Conservation (phyloP, 805 yeast genomes). For the Candida patagonica region DNA sequence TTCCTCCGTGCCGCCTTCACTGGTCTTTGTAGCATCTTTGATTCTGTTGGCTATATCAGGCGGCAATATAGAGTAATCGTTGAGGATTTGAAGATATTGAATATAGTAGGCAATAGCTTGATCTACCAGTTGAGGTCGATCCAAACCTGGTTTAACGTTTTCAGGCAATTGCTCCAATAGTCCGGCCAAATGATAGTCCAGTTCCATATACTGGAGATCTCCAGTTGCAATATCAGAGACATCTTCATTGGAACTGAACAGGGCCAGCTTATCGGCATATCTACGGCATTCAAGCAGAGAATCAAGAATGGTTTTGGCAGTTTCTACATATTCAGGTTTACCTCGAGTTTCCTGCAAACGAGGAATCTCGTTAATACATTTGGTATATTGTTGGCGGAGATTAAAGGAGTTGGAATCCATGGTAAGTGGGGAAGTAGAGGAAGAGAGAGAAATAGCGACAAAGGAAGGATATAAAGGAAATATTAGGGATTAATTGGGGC, state of each 20-base stretch:
- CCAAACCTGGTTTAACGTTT: constrained; percentile 7
- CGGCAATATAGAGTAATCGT: constrained; percentile 19
- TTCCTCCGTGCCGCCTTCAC: neutral
- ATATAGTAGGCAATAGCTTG: constrained; percentile 17
- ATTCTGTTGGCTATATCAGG: constrained; percentile 7
- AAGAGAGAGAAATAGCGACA: too few relatives aligned
- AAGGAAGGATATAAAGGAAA: too few relatives aligned
- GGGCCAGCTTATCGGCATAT: constrained; percentile 37
- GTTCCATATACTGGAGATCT: constrained; percentile 49
- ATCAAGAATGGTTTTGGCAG: constrained; percentile 30
- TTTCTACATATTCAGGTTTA: constrained; percentile 10
- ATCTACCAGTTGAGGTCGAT: constrained; percentile 11
- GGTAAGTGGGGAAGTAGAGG: too few relatives aligned
- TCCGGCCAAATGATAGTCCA: constrained; percentile 51
- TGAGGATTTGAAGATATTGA: constrained; percentile 19
- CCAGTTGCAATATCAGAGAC: constrained; percentile 59
- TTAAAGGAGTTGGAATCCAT: too few relatives aligned
- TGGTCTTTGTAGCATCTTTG: constrained; percentile 6
- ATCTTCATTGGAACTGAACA: constrained; percentile 66
- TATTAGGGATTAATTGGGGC: too few relatives aligned
- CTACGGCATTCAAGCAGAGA: constrained; percentile 38
- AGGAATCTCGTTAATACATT: too few relatives aligned
- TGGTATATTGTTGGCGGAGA: too few relatives aligned
- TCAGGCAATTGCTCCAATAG: constrained; percentile 24
- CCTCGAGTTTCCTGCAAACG: too few relatives aligned